Base-by-base conservation (phyloP, 108 stramenopile species). In the Chaetoceros muelleri region DNA sequence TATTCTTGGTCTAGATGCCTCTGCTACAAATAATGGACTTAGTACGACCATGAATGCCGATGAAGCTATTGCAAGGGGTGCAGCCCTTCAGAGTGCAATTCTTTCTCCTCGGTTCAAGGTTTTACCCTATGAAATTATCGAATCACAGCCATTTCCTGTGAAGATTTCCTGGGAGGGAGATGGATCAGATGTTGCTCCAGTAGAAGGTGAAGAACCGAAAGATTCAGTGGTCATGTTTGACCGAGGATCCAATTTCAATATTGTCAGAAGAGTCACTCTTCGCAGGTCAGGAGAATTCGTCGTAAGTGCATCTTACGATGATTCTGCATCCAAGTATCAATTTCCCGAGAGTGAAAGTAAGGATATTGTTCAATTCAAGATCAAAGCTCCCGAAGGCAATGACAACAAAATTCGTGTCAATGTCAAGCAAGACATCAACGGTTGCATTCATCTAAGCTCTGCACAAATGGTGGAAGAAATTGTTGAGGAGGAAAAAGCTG, bases 1-100 rank as follows among this genome's bases (percentile, higher is more conserved):
- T 22, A 68, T 93, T 49, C 74, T 99, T 44, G 70, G 73, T 19
- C 69, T 84, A 44, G 84, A 90, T 69, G 52, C 50, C 28, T 46
- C 29, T 18, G 74, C 78, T 52, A 68, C 68, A 22, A 87, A 87
- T 64, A 84, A 84, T 59, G 89, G 89, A 17, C 74, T 99, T 17
- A 86, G 81, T 26, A 96, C 95, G 19, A 97, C 97, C 52, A 89
- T 97, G 81, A 99, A 99, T 78, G 95, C 96, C 24, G 97, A 98
- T 65, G 99, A 99, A 78, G 85, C 93, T 50, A 94, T 97, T 25
- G 83, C 93, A 54, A 71, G 96, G 48, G 99, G 99, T 54, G 90
- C 89, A 59, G 97, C 97, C 7, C 74, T 99, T 56, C 94, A 95
- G 61, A 89, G 86, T 52, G 99, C 99, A 48, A 97, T 98, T 65